These are phyloP conservation scores for Phallus indusiatus DNA, from an alignment of 768 basidiomycete genomes.

Conservation along the genomic window DNA sequence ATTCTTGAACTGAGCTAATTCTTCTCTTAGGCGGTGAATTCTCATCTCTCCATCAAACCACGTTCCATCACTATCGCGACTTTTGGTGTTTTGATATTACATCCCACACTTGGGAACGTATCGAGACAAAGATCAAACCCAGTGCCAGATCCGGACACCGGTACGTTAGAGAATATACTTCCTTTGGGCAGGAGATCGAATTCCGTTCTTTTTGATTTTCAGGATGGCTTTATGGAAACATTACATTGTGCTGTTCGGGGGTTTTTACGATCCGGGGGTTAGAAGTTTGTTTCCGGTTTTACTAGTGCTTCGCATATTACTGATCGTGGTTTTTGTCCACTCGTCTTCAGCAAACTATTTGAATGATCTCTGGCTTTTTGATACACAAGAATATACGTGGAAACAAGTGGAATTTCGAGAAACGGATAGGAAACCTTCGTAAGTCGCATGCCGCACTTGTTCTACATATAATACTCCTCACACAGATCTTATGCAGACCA, in stretches of 20 bases:
- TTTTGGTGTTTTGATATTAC: constrained; percentile 82
- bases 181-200: not conserved
- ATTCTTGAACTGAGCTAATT: not conserved
- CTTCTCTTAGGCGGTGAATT: constrained; percentile 64
- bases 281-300: constrained; percentile 41
- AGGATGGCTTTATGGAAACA: constrained; percentile 92
- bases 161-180: constrained; percentile 24
- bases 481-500: constrained; percentile 32
- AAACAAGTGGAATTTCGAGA: constrained; percentile 63
- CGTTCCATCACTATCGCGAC: constrained; percentile 83
- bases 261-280: constrained; percentile 82
- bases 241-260: constrained; percentile 77
- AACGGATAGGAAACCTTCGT: constrained; percentile 69
- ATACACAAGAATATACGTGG: constrained; percentile 84
- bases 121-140: constrained; percentile 77
- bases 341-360: constrained; percentile 56
- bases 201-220: not conserved
- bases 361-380: constrained; percentile 79
- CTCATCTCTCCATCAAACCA: constrained; percentile 72
- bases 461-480: not conserved
- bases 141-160: constrained; percentile 78
- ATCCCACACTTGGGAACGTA: constrained; percentile 77
- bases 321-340: not conserved
- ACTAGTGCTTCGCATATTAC: not conserved
- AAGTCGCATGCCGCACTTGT: constrained; percentile 16